Conservation (phyloP, 352 stramenopile genomes). For the Plasmopara halstedii region DNA sequence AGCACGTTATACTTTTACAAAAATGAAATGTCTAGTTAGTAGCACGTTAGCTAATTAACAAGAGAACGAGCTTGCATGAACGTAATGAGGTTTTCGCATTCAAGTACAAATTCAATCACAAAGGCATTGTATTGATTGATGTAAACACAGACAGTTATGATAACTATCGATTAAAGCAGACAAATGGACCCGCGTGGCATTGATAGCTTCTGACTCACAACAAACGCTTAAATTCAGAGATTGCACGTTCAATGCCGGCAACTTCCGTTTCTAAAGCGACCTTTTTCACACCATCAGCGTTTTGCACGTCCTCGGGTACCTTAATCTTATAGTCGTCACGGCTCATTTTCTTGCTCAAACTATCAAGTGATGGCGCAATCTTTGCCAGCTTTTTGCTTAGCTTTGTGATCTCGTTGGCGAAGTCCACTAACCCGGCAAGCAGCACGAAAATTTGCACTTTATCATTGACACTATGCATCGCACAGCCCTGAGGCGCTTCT, state of each 20-base stretch:
- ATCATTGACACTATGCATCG: constrained; percentile 92
- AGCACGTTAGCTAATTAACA: too few relatives aligned
- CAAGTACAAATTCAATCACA: too few relatives aligned
- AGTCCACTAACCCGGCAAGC: constrained; percentile 76
- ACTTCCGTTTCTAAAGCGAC: constrained; percentile 76
- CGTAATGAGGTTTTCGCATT: too few relatives aligned
- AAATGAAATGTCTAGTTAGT: too few relatives aligned
- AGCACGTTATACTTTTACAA: too few relatives aligned
- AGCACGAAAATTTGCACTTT: constrained; percentile 88
- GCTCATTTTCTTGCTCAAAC: constrained; percentile 70
- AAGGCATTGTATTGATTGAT: too few relatives aligned
- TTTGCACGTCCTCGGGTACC: constrained; percentile 71
- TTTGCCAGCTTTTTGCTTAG: constrained; percentile 86
- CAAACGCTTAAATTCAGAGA: constrained; percentile 70
- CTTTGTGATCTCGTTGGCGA: constrained; percentile 86
- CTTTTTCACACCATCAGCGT: constrained; percentile 72
- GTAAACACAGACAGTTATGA: too few relatives aligned
- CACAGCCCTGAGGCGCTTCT: constrained; percentile 77
- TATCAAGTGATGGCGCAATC: constrained; percentile 63
- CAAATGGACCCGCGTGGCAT: too few relatives aligned
- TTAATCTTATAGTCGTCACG: constrained; percentile 77
- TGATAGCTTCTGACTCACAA: too few relatives aligned
- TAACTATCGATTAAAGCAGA: too few relatives aligned
- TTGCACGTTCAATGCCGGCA: constrained; percentile 66
- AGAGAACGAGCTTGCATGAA: too few relatives aligned